These are phyloP conservation scores for Solanum dulcamara DNA, from an alignment of 257 asterid genomes.

Conservation along the genomic window DNA sequence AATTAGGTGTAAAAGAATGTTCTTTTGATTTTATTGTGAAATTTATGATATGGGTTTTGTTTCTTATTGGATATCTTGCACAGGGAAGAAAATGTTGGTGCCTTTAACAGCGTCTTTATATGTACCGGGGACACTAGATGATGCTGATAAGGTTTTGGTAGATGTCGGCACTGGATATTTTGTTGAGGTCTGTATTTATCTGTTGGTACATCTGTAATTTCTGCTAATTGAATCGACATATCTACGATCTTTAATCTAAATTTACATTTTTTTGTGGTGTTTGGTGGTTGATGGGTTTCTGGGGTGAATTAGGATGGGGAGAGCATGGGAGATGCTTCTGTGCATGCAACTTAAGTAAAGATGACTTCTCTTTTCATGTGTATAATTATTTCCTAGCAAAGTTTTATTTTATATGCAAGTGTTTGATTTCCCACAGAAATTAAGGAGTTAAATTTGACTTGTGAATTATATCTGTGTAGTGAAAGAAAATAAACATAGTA, in stretches of 20 bases:
- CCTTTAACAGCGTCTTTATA: conserved; percentile 88
- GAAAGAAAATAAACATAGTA: not conserved
- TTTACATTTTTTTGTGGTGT: not conserved
- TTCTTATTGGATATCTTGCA: not conserved
- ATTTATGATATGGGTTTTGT: not conserved
- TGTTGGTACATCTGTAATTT: not conserved
- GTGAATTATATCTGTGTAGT: not conserved
- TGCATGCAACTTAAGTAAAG: not conserved
- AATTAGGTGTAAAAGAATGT: too few relatives aligned
- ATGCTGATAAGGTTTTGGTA: conserved; percentile 76
- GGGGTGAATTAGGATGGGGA: not conserved
- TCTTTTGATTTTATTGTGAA: not conserved
- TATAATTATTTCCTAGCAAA: not conserved
- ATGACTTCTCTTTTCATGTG: not conserved
- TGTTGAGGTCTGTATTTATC: conserved; percentile 45
- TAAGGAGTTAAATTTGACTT: not conserved
- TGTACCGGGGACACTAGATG: conserved; percentile 79
- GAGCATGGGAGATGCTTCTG: not conserved
- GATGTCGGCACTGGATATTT: conserved; percentile 96
- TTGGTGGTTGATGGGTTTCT: not conserved
- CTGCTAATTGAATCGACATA: not conserved
- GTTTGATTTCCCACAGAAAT: not conserved
- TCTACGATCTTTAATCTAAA: not conserved
- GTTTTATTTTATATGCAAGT: not conserved
- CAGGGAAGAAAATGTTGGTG: conserved; percentile 83